Evolutionary conservation across 2,329 filamentous ascomycete genomes (phyloP).

Genomic region (Mollisia scopiformis): DNA sequence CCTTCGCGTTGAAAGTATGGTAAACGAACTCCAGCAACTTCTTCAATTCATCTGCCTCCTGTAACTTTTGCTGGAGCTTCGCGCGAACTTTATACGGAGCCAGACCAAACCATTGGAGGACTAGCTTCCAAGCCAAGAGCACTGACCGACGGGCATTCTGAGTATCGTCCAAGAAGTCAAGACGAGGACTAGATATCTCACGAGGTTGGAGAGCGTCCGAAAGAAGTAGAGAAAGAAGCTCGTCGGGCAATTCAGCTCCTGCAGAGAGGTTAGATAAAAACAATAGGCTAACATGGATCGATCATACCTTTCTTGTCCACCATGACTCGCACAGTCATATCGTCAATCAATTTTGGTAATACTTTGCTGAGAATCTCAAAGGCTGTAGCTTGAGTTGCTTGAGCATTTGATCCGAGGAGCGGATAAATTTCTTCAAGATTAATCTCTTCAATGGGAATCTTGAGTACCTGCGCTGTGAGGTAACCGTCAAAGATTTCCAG

Average conservation of each 20-base stretch:
- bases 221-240: slow-evolving; percentile 81
- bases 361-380: slow-evolving; percentile 80
- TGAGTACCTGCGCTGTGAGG: slow-evolving; percentile 69
- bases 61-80: background rate
- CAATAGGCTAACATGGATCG: background rate
- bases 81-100: background rate
- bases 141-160: background rate
- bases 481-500: slow-evolving; percentile 75
- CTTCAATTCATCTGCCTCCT: background rate
- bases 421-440: slow-evolving; percentile 73
- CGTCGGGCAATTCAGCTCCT: slow-evolving; percentile 76
- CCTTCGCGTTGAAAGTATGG: background rate
- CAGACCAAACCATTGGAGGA: background rate
- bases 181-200: background rate
- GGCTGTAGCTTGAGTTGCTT: slow-evolving; percentile 76
- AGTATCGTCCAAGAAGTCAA: background rate
- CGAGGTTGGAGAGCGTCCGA: slow-evolving; percentile 61
- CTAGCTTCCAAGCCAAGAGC: background rate
- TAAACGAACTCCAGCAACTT: background rate
- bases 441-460: slow-evolving; percentile 63
- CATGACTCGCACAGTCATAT: slow-evolving; percentile 77
- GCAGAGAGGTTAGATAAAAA: slow-evolving; percentile 14
- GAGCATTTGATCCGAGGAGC: slow-evolving; percentile 75
- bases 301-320: slow-evolving; percentile 65
- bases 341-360: slow-evolving; percentile 78